These are phyloP conservation scores for Colletotrichum sublineola DNA, from an alignment of 2,329 filamentous ascomycete genomes.

Conservation along the genomic window DNA sequence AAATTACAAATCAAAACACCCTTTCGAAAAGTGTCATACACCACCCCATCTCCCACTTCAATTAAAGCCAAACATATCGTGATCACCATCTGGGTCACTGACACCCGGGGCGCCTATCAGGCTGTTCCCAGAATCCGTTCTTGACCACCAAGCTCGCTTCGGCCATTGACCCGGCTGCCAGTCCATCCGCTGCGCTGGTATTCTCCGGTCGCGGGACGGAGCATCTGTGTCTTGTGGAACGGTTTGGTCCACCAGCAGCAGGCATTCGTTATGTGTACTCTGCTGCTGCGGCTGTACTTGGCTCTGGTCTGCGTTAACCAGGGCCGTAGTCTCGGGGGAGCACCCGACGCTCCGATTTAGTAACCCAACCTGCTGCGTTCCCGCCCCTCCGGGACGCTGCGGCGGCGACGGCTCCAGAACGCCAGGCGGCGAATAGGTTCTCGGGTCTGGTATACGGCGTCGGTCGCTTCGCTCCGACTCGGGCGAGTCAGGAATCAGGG, in stretches of 20 bases:
- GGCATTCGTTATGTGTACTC: not conserved
- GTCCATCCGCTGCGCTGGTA: not conserved
- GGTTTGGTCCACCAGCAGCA: not conserved
- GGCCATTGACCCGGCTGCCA: not conserved
- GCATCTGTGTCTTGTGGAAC: not conserved
- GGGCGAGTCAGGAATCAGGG: not conserved
- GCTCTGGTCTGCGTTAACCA: not conserved
- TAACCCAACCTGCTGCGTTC: too few relatives aligned
- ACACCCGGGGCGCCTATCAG: too few relatives aligned
- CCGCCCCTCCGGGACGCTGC: not conserved
- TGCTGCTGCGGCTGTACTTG: not conserved
- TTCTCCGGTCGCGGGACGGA: not conserved
- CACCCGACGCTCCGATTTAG: too few relatives aligned
- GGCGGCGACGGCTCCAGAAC: not conserved
- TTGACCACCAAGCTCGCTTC: not conserved
- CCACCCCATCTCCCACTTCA: not conserved
- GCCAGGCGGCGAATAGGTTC: not conserved
- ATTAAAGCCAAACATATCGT: not conserved
- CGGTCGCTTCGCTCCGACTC: not conserved
- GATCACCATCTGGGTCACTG: not conserved
- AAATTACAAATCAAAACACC: accelerated
- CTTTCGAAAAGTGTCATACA: too few relatives aligned
- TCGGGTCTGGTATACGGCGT: not conserved
- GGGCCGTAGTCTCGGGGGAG: not conserved
- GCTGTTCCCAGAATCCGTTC: accelerated